phyloP scores from a whole-genome alignment of 2,329 filamentous ascomycete genomes.

The Arthrobotrys iridis region DNA sequence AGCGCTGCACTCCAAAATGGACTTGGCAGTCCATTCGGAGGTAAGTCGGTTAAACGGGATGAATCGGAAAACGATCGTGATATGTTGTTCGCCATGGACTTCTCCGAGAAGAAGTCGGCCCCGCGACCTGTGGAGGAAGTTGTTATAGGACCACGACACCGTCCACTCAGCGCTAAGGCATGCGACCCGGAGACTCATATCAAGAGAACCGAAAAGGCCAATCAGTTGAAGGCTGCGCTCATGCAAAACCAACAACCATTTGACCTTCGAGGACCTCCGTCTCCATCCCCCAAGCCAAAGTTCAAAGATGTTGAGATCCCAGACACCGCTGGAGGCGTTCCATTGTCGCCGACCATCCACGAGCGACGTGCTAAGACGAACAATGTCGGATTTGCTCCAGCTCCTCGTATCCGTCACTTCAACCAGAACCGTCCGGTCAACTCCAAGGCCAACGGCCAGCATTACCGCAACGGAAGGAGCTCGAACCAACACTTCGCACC shows the following conservation, averaged over 20 bases:
- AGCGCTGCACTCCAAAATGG: conserved; percentile 39
- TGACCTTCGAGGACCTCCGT: conserved; percentile 23
- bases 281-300: conserved; percentile 39
- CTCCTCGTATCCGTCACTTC: conserved; percentile 45
- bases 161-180: conserved; percentile 38
- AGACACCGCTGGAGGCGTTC: conserved; percentile 20
- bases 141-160: conserved; percentile 39
- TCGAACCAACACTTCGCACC: conserved; percentile 22
- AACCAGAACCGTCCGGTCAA: conserved; percentile 50
- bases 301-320: background rate
- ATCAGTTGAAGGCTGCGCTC: conserved; percentile 40
- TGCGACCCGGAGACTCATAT: conserved; percentile 48
- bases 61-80: conserved; percentile 41
- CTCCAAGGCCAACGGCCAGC: conserved; percentile 43
- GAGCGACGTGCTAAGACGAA: conserved; percentile 39
- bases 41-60: conserved; percentile 23
- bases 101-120: conserved; percentile 31
- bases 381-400: conserved; percentile 50
- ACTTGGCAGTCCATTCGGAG: conserved; percentile 44
- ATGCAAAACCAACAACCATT: conserved; percentile 35
- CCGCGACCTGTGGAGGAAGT: conserved; percentile 41
- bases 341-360: conserved; percentile 43
- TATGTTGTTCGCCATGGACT: conserved; percentile 45
- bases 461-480: conserved; percentile 26
- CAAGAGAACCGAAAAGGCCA: conserved; percentile 49